A percentile compares a stretch with the other conserved stretches of the same genome.
Conservation (phyloP, 2,329 filamentous ascomycete genomes). For the Periconia sp. region DNA sequence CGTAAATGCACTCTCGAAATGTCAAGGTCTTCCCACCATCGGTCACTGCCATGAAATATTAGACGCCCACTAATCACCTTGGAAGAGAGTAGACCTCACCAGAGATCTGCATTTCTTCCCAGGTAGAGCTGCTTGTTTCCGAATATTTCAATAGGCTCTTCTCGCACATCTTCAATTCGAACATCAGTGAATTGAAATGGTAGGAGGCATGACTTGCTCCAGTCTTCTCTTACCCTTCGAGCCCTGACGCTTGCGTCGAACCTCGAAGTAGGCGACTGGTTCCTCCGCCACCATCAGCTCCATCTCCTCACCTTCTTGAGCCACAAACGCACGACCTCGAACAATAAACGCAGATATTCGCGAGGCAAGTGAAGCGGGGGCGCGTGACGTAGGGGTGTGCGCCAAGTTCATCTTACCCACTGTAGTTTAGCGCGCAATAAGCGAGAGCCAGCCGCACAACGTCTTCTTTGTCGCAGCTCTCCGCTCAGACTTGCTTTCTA, state of each 20-base stretch:
- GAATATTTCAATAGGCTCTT: constrained; percentile 29
- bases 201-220: background rate
- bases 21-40: constrained; percentile 33
- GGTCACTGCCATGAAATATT: constrained; percentile 22
- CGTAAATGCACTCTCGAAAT: constrained; percentile 52
- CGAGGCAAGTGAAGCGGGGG: background rate
- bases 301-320: background rate
- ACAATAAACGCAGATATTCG: background rate
- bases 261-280: constrained; percentile 1
- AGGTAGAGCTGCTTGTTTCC: constrained; percentile 41
- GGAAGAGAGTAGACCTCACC: constrained; percentile 23
- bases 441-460: constrained; percentile 5
- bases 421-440: constrained; percentile 2
- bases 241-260: background rate
- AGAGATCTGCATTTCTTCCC: constrained; percentile 35
- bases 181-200: constrained; percentile 15
- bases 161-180: constrained; percentile 22
- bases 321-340: background rate
- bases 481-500: constrained; percentile 29
- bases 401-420: constrained; percentile 5
- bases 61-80: constrained; percentile 13
- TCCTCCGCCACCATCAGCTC: background rate
- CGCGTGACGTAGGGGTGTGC: background rate
- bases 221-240: background rate
- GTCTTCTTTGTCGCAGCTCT: constrained; percentile 1